Evolutionary conservation across 1,284 basidiomycete species (phyloP).

Genomic region (Trichosporon sp.): DNA sequence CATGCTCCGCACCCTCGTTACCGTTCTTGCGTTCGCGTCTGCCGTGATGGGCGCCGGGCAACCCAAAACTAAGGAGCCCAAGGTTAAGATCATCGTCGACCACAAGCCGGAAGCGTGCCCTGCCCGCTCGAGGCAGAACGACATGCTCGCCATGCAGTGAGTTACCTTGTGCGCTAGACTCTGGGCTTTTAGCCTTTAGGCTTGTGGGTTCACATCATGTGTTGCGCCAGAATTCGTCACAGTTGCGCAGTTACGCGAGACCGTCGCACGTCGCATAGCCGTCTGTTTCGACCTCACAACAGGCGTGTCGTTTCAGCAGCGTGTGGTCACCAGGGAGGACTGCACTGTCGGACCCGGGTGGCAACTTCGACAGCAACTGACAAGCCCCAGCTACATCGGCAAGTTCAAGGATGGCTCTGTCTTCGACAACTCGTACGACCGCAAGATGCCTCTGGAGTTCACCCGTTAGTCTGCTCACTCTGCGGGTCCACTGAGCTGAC

Average conservation of each 20-base stretch:
- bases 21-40: slow-evolving; percentile 12
- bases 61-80: slow-evolving; percentile 3
- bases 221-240: no score
- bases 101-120: slow-evolving; percentile 50
- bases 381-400: slow-evolving; percentile 51
- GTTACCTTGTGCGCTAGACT: slow-evolving; percentile 10
- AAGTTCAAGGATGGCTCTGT: slow-evolving; percentile 51
- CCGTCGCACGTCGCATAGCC: no score
- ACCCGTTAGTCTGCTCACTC: slow-evolving; percentile 32
- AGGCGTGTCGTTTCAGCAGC: no score
- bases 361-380: slow-evolving; percentile 5
- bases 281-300: no score
- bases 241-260: no score
- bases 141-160: slow-evolving; percentile 52
- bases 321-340: no score
- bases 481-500: background rate
- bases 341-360: no score
- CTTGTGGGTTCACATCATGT: background rate
- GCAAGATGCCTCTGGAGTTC: slow-evolving; percentile 53
- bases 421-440: slow-evolving; percentile 54
- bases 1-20: slow-evolving; percentile 14
- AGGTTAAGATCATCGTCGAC: slow-evolving; percentile 43
- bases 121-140: slow-evolving; percentile 51
- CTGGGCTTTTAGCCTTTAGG: background rate
- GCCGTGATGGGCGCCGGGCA: slow-evolving; percentile 9